These are phyloP conservation scores for Diplosphaera chodatii DNA, from an alignment of 139 green algal species.

Conservation along the genomic window DNA sequence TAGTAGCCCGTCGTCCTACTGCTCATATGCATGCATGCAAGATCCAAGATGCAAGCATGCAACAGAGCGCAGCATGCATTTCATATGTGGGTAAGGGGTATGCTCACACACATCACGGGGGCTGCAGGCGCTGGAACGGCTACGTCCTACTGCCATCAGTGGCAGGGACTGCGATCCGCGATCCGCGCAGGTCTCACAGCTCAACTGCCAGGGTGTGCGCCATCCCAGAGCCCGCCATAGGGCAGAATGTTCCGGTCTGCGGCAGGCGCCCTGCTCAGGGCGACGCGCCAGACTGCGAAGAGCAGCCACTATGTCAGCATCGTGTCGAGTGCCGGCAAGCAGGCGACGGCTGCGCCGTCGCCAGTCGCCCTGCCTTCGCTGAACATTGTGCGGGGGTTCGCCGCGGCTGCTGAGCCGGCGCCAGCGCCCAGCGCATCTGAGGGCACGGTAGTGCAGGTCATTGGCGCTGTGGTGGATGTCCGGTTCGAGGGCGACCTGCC, in stretches of 20 bases:
- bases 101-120: too few species aligned
- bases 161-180: too few species aligned
- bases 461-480: conserved; percentile 97
- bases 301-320: not conserved
- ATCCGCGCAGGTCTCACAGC: too few species aligned
- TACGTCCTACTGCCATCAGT: too few species aligned
- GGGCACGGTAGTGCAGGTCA: conserved; percentile 65
- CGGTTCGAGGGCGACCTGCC: conserved; percentile 93
- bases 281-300: not conserved
- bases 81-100: too few species aligned
- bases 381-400: conserved; percentile 9
- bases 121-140: too few species aligned
- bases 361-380: not conserved
- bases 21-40: too few species aligned
- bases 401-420: conserved; percentile 20
- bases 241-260: not conserved
- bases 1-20: too few species aligned
- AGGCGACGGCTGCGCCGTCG: not conserved
- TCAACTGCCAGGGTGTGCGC: too few species aligned
- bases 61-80: too few species aligned
- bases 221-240: too few species aligned
- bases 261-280: not conserved
- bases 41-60: too few species aligned
- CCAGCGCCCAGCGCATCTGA: conserved; percentile 1
- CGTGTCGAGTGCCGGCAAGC: not conserved